Evolutionary conservation across 1,284 basidiomycete genomes (phyloP).

Genomic region (Cerrena zonata): DNA sequence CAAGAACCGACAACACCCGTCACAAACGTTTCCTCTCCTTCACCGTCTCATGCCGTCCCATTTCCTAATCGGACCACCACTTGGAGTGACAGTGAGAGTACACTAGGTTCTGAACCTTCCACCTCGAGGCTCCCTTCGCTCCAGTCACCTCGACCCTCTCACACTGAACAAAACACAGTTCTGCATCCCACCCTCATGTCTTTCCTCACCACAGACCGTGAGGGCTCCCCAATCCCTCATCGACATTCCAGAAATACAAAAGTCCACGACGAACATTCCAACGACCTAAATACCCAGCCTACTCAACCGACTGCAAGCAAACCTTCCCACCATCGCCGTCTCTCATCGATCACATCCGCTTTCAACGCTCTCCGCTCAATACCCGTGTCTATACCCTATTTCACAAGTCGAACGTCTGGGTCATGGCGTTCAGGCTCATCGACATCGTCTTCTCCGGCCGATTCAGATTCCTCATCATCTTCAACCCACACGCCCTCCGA

Average conservation of each 20-base stretch:
- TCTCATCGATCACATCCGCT: not conserved
- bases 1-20: not conserved
- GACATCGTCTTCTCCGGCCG: not conserved
- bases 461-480: not conserved
- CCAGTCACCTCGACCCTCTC: not conserved
- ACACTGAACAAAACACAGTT: not conserved
- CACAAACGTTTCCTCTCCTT: not conserved
- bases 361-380: not conserved
- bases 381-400: not conserved
- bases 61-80: not conserved
- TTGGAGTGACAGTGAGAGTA: conserved; percentile 1
- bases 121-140: not conserved
- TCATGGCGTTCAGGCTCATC: not conserved
- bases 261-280: too few relatives aligned
- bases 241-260: too few relatives aligned
- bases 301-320: not conserved
- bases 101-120: not conserved
- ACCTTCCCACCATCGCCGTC: not conserved
- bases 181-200: not conserved
- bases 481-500: not conserved
- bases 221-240: too few relatives aligned
- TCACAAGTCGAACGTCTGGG: not conserved
- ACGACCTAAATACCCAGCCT: not conserved
- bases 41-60: not conserved
- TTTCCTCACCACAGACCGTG: not conserved